Base-by-base conservation (phyloP, 495 filamentous ascomycete genomes). In the Penicillium taxi region DNA sequence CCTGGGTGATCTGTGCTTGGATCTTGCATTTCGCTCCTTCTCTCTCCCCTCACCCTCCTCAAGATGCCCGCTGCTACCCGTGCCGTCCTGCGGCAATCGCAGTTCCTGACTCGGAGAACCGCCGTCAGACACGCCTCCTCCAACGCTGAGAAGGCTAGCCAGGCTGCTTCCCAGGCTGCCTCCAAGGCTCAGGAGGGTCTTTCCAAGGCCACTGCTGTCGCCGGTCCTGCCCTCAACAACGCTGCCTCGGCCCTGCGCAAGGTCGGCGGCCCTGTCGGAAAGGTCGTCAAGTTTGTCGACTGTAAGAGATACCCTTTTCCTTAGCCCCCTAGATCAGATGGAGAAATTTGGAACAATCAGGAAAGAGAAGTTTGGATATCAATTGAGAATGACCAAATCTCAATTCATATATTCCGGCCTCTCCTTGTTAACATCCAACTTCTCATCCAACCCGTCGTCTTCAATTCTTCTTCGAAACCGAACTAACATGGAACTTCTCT, bases 151-250 rank as follows among this genome's bases (percentile, higher is more conserved):
- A 81, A 87, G 70, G 80, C 83, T 32, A 70, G 77, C 45, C 70
- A 82, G 44, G 61, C 70, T 43, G 75, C 80, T 18, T 72, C 78
- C 30, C 67, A 81, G 34, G 71, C 72, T 58, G 66, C 78, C 26
- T 75, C 78, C 43, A 89, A 90, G 74, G 87, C 90, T 35, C 72
- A 77, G 42, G 73, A 94, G 67, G 87, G 89, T 49, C 78, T 95
- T 17, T 87, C 86, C 50, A 79, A 78, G 51, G 90, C 91, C 48
- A 69, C 81, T 42, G 77, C 84, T 32, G 75, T 82, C 24, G 86
- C 88, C 54, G 85, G 86, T 21, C 78, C 83, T 42, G 84, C 78
- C 36, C 66, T 94, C 48, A 72, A 74, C 46, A 75, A 74, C 51
- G 82, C 81, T 38, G 80, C 81, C 19, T 73, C 70, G 49, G 75